Base-by-base conservation (phyloP, 73 alveolate species). In the Paramecium sonneborni region DNA sequence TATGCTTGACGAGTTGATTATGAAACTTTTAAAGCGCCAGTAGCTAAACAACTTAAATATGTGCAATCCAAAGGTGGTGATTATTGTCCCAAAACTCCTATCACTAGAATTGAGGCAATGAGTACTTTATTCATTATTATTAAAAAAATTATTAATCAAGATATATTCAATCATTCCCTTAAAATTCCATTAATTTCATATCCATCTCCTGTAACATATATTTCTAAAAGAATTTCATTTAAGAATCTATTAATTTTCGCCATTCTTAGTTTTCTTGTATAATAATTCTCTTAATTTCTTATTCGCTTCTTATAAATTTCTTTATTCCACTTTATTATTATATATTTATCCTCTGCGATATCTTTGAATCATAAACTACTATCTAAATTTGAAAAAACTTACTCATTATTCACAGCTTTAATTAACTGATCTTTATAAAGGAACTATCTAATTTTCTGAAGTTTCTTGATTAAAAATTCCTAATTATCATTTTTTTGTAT, bases 1-100 rank as follows among this genome's bases (percentile, higher is more conserved):
- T 74, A 34, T 34, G 41, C 18, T 74, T 34, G 87, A 6, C 87
- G 34, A n/a, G 87, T 74, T 10, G 84, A 62, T 62, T 62, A 26
- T 11, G 15, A 15, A 12, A 30, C 39, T 62, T 62, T 62, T 20
- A 30, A 11, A 2, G 84, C 84, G 24, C 84, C 84, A 0, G 84
- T 62, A 5, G 84, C 84, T 14, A 62, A 32, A 26, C 84, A 62
- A 32, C 84, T 62, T 12, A 62, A 32, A 14, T 30, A 62, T 30
- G 84, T 62, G 24, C 84, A 62, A 32, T 26, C 39, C 12, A 62
- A 6, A 62, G 48, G 39, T 26, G 84, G 84, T 3, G 68, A 52
- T 52, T n/a, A 52, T 62, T 62, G 24, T 62, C 48, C 84, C 28
- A 62, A 32, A 26, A 62, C 84, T 26, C 84, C 84, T 1, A 62